These are phyloP conservation scores for Colletotrichum karsti DNA, from an alignment of 2,329 filamentous ascomycete species.

Conservation along the genomic window DNA sequence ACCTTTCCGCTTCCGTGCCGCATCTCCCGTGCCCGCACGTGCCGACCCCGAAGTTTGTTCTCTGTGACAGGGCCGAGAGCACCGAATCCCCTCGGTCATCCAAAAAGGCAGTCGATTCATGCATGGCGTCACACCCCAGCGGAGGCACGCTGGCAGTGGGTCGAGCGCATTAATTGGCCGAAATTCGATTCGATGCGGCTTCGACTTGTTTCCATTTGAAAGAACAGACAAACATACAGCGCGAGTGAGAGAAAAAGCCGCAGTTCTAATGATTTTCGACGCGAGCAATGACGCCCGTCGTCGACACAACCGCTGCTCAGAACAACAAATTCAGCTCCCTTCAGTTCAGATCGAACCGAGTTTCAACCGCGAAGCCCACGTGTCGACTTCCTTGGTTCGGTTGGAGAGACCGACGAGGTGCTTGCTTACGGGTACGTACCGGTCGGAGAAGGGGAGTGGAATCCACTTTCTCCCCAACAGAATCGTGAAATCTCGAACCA, in stretches of 20 bases:
- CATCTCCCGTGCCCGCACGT: background rate
- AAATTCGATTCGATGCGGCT: constrained; percentile 1
- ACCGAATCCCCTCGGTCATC: background rate
- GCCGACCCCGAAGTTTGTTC: background rate
- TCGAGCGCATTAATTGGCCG: constrained; percentile 5
- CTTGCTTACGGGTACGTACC: background rate
- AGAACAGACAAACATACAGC: background rate
- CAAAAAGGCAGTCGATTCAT: background rate
- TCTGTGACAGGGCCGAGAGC: background rate
- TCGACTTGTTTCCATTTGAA: background rate
- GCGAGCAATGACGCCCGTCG: background rate
- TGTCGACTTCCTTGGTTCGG: background rate
- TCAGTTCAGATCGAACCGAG: background rate
- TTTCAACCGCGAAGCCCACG: constrained; percentile 10
- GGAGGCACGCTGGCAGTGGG: background rate
- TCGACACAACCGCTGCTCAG: background rate
- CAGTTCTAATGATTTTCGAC: background rate
- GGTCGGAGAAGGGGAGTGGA: background rate
- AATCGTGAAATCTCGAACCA: constrained; percentile 19
- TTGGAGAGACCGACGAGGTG: background rate
- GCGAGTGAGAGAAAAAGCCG: background rate
- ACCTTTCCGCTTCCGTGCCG: background rate
- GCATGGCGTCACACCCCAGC: background rate
- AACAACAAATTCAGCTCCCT: too few relatives aligned
- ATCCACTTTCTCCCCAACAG: constrained; percentile 26